Base-by-base conservation (phyloP, 2,329 filamentous ascomycete genomes). In the Ophiostoma ulmi region DNA sequence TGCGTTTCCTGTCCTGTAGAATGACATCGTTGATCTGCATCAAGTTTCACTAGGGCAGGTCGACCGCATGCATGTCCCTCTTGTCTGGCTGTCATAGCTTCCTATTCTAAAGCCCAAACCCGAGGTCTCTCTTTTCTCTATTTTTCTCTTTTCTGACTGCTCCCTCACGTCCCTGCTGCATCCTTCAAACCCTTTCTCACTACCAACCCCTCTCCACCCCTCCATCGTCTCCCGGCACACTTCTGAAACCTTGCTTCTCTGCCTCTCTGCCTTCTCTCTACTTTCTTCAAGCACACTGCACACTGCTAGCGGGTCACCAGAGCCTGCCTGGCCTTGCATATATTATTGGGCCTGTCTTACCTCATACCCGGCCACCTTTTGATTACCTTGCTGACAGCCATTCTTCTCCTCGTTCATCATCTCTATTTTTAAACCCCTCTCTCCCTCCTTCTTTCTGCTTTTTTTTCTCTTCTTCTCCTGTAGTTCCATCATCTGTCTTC, bases 151-250 rank as follows among this genome's bases (percentile, higher is more conserved):
- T 64, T 10, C 35, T 38, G 35, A 38, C 61, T 20, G 31, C 61
- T 17, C 68, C 36, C 48, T 67, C 44, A n/a, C 17, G 44, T 63
- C 31, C 14, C 20, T 63, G 5, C 39, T 63, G 11, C 55, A 10
- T 52, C 17, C 22, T 44, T 67, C 38, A 67, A 13, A n/a, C 11
- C 31, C 20, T 14, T 14, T 11, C 4, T 65, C 26, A 63, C 58
- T 39, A 17, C 36, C 36, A 13, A 14, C 36, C 63, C 63, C 63
- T 65, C 63, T 36, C 36, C 63, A 65, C 63, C 63, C 63, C 63
- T 65, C 63, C 63, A 65, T 65, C 36, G 35, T 38, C 61, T 64
- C 11, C 22, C 52, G 3, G 13, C 11, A 35, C 26, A 17, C 58
- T 36, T 22, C n/a, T 17, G 58, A 7, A 17, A 31, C 58, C 26